phyloP scores from a whole-genome alignment of 805 yeast genomes.

The Metschnikowia colocasiae region DNA sequence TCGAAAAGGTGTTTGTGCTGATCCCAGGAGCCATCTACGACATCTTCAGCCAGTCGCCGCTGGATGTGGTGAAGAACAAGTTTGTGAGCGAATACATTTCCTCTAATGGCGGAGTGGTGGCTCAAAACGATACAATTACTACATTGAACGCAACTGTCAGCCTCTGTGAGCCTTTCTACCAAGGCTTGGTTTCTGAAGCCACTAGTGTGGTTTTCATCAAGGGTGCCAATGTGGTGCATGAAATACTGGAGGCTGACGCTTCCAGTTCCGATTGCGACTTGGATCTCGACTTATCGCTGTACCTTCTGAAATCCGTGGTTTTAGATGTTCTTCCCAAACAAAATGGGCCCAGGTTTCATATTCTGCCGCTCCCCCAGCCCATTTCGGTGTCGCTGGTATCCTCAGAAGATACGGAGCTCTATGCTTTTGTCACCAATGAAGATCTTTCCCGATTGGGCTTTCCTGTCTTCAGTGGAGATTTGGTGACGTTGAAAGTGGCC shows the following conservation, averaged over 20 bases:
- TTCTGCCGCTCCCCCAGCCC: conserved; percentile 29
- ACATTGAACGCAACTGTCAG: conserved; percentile 48
- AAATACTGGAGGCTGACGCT: not conserved
- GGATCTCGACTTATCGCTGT: conserved; percentile 31
- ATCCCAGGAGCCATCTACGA: conserved; percentile 43
- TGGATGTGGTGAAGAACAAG: conserved; percentile 31
- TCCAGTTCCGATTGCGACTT: not conserved
- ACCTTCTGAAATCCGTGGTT: conserved; percentile 29
- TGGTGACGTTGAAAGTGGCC: conserved; percentile 34
- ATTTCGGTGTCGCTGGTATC: conserved; percentile 21
- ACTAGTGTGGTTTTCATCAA: conserved; percentile 58
- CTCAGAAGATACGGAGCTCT: conserved; percentile 38
- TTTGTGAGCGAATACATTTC: conserved; percentile 25
- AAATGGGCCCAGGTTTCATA: conserved; percentile 15
- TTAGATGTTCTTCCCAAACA: conserved; percentile 9
- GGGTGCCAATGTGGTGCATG: conserved; percentile 4
- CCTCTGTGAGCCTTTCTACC: conserved; percentile 70
- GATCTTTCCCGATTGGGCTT: conserved; percentile 49
- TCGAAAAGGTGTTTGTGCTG: conserved; percentile 44
- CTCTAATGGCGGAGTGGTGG: conserved; percentile 26
- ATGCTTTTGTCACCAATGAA: conserved; percentile 40
- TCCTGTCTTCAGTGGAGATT: conserved; percentile 69
- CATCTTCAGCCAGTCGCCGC: conserved; percentile 31
- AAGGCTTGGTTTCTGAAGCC: conserved; percentile 48
- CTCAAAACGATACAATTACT: conserved; percentile 43